A percentile compares a stretch with the other conserved stretches of the same genome.
phyloP scores from a whole-genome alignment of 2,329 filamentous ascomycete species.

The Talaromyces amestolkiae region DNA sequence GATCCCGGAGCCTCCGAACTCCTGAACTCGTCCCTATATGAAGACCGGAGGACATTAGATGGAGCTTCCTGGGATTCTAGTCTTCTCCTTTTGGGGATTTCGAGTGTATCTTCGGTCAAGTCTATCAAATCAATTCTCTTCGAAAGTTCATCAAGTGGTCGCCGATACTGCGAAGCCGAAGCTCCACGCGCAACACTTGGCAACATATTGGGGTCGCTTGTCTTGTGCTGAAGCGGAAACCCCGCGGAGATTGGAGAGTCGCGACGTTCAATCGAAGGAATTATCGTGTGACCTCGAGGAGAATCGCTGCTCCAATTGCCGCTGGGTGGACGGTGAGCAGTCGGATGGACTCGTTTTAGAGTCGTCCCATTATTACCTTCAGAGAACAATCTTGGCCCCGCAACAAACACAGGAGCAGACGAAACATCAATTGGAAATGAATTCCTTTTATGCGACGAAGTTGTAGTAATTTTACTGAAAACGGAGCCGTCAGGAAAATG shows the following conservation, averaged over 20 bases:
- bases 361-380: slow-evolving; percentile 20
- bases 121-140: slow-evolving; percentile 24
- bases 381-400: slow-evolving; percentile 27
- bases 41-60: slow-evolving; percentile 4
- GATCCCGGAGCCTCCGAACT: slow-evolving; percentile 2
- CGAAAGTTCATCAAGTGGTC: slow-evolving; percentile 26
- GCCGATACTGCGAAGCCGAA: slow-evolving; percentile 31
- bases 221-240: background rate
- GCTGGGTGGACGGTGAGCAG: slow-evolving; percentile 21
- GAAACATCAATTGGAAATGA: slow-evolving; percentile 22
- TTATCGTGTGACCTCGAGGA: slow-evolving; percentile 29
- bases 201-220: slow-evolving; percentile 18
- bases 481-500: slow-evolving; percentile 25
- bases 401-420: slow-evolving; percentile 34
- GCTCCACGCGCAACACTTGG: slow-evolving; percentile 27
- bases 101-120: slow-evolving; percentile 28
- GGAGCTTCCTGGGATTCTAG: slow-evolving; percentile 28
- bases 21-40: slow-evolving; percentile 17
- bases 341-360: slow-evolving; percentile 22
- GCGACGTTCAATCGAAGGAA: slow-evolving; percentile 38
- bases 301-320: slow-evolving; percentile 23
- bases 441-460: slow-evolving; percentile 23
- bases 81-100: slow-evolving; percentile 35
- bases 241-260: slow-evolving; percentile 20
- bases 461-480: slow-evolving; percentile 24